Conservation (phyloP, 106 monocot genomes). For the Vanilla planifolia region DNA sequence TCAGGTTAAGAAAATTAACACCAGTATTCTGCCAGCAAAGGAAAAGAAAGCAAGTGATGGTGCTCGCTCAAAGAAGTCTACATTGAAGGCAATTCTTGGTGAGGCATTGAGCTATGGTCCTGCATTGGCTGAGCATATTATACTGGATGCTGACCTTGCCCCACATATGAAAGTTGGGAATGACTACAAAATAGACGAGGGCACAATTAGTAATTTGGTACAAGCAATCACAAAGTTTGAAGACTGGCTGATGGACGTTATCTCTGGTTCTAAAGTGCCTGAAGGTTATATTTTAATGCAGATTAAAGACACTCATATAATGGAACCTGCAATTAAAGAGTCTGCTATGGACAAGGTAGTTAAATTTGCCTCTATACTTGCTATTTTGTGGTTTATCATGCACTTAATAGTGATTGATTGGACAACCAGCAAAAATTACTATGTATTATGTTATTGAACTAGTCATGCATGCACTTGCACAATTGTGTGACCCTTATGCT, state of each 20-base stretch:
- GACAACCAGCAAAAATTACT: too few species aligned
- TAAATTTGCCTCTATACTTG: neutral
- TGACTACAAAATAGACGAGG: slow-evolving; percentile 44
- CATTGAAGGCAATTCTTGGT: slow-evolving; percentile 77
- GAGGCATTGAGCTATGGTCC: slow-evolving; percentile 82
- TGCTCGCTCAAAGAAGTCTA: slow-evolving; percentile 44
- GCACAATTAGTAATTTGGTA: slow-evolving; percentile 33
- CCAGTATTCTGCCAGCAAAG: slow-evolving; percentile 19
- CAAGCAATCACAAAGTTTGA: slow-evolving; percentile 72
- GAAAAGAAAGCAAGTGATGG: slow-evolving; percentile 44
- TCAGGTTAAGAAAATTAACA: slow-evolving; percentile 18
- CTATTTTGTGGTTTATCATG: neutral
- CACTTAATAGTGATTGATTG: neutral
- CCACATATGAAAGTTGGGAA: slow-evolving; percentile 66
- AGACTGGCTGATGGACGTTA: slow-evolving; percentile 82
- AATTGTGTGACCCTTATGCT: too few species aligned
- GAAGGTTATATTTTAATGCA: slow-evolving; percentile 96
- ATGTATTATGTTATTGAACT: too few species aligned
- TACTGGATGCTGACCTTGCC: slow-evolving; percentile 76
- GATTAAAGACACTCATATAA: slow-evolving; percentile 34
- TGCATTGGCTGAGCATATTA: slow-evolving; percentile 91
- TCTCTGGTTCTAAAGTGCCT: slow-evolving; percentile 70
- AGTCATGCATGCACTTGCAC: too few species aligned
- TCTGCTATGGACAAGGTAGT: slow-evolving; percentile 33
- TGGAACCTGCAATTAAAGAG: slow-evolving; percentile 31